A percentile compares a stretch with the other conserved stretches of the same genome.
Evolutionary conservation across 2,329 filamentous ascomycete species (phyloP).

Genomic region (Rutstroemia sp.): DNA sequence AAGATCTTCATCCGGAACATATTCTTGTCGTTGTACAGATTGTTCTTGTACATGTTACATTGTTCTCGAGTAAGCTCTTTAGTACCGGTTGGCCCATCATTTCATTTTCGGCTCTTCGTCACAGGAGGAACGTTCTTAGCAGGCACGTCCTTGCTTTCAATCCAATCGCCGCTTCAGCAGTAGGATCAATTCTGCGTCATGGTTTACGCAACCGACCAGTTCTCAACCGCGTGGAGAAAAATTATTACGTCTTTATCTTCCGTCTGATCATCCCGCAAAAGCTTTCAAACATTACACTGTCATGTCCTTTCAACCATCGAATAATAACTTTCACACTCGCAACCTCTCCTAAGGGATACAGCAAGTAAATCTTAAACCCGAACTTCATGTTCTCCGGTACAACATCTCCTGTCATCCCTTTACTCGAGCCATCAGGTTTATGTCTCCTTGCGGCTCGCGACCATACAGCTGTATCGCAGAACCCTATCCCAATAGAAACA

Average conservation of each 20-base stretch:
- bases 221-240: not conserved
- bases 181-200: not conserved
- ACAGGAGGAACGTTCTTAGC: too few relatives aligned
- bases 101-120: too few relatives aligned
- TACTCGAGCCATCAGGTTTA: conserved; percentile 25
- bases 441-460: conserved; percentile 30
- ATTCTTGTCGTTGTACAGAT: too few relatives aligned
- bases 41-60: too few relatives aligned
- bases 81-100: too few relatives aligned
- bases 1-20: too few relatives aligned
- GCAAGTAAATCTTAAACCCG: conserved; percentile 48
- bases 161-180: too few relatives aligned
- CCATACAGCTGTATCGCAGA: conserved; percentile 30
- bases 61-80: too few relatives aligned
- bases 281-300: conserved; percentile 73
- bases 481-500: conserved; percentile 22
- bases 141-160: too few relatives aligned
- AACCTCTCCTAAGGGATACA: conserved; percentile 30
- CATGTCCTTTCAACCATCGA: conserved; percentile 70
- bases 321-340: conserved; percentile 42
- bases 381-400: conserved; percentile 35
- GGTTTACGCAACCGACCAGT: not conserved
- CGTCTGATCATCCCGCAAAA: conserved; percentile 74
- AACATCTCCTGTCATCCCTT: conserved; percentile 28
- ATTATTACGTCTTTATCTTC: not conserved